Conservation (phyloP, 2,329 filamentous ascomycete species). For the Sordariomycetes sp. region DNA sequence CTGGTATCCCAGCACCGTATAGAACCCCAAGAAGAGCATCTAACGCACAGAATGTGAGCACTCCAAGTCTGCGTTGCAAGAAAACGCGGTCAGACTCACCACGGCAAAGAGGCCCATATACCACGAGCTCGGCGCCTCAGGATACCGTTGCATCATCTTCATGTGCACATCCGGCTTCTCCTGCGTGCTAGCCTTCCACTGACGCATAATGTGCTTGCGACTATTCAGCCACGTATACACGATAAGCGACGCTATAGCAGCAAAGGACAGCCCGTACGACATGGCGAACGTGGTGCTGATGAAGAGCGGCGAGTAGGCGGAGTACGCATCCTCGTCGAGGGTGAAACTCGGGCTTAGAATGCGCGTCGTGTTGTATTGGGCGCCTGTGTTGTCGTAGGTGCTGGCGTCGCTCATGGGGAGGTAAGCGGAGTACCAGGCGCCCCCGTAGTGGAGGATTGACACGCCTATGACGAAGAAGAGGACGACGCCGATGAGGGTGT, state of each 20-base stretch:
- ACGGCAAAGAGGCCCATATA: slow-evolving; percentile 43
- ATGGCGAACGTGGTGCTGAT: slow-evolving; percentile 61
- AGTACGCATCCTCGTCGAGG: slow-evolving; percentile 49
- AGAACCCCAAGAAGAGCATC: slow-evolving; percentile 40
- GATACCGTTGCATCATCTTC: slow-evolving; percentile 49
- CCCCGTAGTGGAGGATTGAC: slow-evolving; percentile 49
- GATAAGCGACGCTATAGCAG: slow-evolving; percentile 55
- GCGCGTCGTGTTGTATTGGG: slow-evolving; percentile 47
- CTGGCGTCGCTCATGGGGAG: slow-evolving; percentile 56
- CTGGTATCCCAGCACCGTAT: slow-evolving; percentile 44
- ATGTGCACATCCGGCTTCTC: slow-evolving; percentile 53
- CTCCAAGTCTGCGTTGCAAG: not conserved
- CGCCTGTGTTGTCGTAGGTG: slow-evolving; percentile 60
- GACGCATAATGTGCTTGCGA: slow-evolving; percentile 50
- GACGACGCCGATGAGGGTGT: slow-evolving; percentile 55
- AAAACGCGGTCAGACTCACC: slow-evolving; percentile 21
- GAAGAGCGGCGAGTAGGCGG: slow-evolving; percentile 54
- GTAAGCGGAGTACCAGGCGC: slow-evolving; percentile 50
- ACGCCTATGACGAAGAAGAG: slow-evolving; percentile 50
- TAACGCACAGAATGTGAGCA: slow-evolving; percentile 10
- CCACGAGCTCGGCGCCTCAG: slow-evolving; percentile 51
- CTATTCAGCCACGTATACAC: slow-evolving; percentile 56
- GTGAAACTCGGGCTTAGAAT: slow-evolving; percentile 50
- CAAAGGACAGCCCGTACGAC: slow-evolving; percentile 59
- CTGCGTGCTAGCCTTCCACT: slow-evolving; percentile 42